A percentile compares a stretch with the other conserved stretches of the same genome.
Conservation (phyloP, 1,284 basidiomycete species). For the Volvariella surrecta region DNA sequence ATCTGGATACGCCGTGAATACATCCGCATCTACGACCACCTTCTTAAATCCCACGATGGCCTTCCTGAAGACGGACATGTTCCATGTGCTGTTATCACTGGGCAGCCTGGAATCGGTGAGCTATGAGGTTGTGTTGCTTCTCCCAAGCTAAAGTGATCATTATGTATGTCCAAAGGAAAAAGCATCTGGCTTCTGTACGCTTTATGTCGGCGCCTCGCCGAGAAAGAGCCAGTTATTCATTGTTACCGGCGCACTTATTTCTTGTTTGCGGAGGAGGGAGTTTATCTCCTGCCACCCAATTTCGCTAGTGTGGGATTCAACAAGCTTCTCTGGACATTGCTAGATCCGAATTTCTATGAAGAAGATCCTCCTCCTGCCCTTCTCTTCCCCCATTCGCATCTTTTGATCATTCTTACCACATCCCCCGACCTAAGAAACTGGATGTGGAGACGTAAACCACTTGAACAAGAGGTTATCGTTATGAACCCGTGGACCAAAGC, state of each 20-base stretch:
- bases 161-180: no score
- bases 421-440: no score
- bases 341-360: constrained; percentile 11
- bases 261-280: constrained; percentile 11
- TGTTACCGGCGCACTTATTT: constrained; percentile 2
- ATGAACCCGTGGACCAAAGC: no score
- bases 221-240: constrained; percentile 12
- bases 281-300: constrained; percentile 7
- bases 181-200: constrained; percentile 12
- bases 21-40: constrained; percentile 9
- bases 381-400: no score
- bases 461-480: no score
- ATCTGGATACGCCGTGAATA: constrained; percentile 12
- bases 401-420: no score
- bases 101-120: constrained; percentile 12
- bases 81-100: constrained; percentile 8
- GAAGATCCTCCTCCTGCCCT: no score
- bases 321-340: constrained; percentile 10
- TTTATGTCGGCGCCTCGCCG: constrained; percentile 10
- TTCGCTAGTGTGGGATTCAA: constrained; percentile 8
- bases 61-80: constrained; percentile 2
- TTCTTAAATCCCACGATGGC: constrained; percentile 6
- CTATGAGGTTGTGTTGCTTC: no score
- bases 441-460: no score
- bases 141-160: no score